phyloP scores from a whole-genome alignment of 2,329 filamentous ascomycete species.

The Ophiosphaerella narmari region DNA sequence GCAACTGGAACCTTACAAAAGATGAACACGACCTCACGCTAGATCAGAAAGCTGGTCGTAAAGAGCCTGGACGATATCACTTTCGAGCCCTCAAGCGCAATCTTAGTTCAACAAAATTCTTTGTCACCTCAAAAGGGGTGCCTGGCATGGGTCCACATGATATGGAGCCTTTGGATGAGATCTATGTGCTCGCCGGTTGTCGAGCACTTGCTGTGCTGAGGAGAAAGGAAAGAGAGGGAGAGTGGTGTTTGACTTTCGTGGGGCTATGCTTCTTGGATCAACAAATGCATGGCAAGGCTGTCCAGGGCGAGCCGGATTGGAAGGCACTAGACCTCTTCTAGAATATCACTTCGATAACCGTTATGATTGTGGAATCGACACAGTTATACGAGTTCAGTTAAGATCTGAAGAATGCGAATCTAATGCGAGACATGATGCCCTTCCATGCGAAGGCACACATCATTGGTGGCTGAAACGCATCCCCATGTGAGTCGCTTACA shows the following conservation, averaged over 20 bases:
- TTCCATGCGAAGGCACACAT: no score
- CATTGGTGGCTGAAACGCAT: no score
- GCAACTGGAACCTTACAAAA: not conserved
- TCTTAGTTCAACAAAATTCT: not conserved
- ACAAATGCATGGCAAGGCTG: not conserved
- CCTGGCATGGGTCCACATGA: constrained; percentile 3
- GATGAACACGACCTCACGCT: not conserved
- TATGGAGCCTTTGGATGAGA: not conserved
- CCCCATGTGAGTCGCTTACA: no score
- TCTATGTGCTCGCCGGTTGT: not conserved
- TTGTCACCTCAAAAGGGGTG: constrained; percentile 1
- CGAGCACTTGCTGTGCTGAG: constrained; percentile 1
- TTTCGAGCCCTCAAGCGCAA: constrained; percentile 1
- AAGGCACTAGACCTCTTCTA: not conserved
- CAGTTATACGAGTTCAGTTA: no score
- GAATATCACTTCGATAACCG: no score
- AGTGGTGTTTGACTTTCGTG: not conserved
- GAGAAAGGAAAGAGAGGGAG: not conserved
- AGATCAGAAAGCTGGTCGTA: not conserved
- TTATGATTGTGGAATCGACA: no score
- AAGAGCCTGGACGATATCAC: not conserved
- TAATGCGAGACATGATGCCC: no score
- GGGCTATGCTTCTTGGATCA: not conserved
- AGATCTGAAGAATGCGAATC: no score
- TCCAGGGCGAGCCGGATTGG: not conserved